These are phyloP conservation scores for Hibiscus trionum DNA, from an alignment of 345 rosid genomes.

Conservation along the genomic window DNA sequence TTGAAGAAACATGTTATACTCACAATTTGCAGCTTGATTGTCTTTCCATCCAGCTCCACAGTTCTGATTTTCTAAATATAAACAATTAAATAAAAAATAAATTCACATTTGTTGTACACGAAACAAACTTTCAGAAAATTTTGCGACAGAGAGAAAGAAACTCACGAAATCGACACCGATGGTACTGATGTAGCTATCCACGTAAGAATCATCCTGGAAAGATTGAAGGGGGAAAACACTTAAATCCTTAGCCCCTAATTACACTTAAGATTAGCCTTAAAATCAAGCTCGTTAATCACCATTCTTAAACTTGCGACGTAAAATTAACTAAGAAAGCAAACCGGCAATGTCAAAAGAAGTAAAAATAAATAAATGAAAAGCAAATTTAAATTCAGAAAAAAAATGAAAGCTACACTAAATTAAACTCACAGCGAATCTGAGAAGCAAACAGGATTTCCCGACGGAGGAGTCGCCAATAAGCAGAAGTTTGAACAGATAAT, in stretches of 20 bases:
- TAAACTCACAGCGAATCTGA: conserved; percentile 60
- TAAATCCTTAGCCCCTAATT: conserved; percentile 2
- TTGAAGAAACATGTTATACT: conserved; percentile 12
- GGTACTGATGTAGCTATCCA: conserved; percentile 79
- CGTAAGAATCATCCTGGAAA: conserved; percentile 75
- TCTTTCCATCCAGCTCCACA: conserved; percentile 74
- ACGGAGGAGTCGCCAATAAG: conserved; percentile 80
- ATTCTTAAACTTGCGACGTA: not conserved
- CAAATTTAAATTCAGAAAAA: not conserved
- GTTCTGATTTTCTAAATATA: conserved; percentile 61
- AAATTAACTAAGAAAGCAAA: not conserved
- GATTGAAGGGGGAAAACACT: not conserved
- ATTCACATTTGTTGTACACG: not conserved
- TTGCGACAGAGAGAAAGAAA: not conserved
- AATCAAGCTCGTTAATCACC: not conserved
- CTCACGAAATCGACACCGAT: conserved; percentile 87
- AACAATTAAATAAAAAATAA: conserved; percentile 25
- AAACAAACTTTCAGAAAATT: not conserved
- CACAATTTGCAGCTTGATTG: conserved; percentile 69
- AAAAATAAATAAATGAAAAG: not conserved
- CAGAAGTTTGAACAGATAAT: conserved; percentile 72
- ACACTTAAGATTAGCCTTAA: not conserved
- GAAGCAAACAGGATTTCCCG: conserved; percentile 75
- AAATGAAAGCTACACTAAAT: not conserved
- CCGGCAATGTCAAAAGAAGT: not conserved